Evolutionary conservation across 2,329 filamentous ascomycete species (phyloP).

Genomic region (Allantophomopsis lycopodina): DNA sequence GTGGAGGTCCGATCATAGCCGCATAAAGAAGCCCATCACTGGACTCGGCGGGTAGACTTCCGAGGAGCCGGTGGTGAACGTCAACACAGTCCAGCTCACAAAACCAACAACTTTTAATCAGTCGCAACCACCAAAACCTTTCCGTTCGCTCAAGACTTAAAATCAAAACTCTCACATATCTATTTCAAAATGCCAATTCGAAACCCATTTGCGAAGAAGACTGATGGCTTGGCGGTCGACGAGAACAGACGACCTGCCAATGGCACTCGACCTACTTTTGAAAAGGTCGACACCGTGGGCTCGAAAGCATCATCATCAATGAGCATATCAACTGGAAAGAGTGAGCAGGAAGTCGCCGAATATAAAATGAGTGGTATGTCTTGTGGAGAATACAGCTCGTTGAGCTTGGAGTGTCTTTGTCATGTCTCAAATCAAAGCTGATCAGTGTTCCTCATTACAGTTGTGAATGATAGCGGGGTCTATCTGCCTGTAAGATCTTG

Average conservation of each 20-base stretch:
- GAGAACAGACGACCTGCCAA: constrained; percentile 37
- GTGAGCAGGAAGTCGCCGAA: constrained; percentile 48
- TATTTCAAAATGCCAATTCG: constrained; percentile 47
- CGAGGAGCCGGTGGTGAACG: too few relatives aligned
- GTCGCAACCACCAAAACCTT: too few relatives aligned
- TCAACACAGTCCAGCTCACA: too few relatives aligned
- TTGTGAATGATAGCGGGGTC: constrained; percentile 90
- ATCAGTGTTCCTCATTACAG: constrained; percentile 32
- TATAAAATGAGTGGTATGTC: constrained; percentile 69
- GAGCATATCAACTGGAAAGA: constrained; percentile 45
- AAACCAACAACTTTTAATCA: too few relatives aligned
- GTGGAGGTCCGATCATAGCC: too few relatives aligned
- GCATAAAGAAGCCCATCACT: too few relatives aligned
- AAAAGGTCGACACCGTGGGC: constrained; percentile 47
- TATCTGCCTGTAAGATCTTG: constrained; percentile 65
- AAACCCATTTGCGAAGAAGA: constrained; percentile 55
- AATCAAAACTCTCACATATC: too few relatives aligned
- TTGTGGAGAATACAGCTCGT: constrained; percentile 3
- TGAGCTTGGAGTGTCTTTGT: constrained; percentile 4
- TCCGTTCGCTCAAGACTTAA: too few relatives aligned
- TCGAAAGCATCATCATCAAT: constrained; percentile 48
- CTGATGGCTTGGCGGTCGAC: constrained; percentile 27
- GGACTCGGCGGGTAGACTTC: too few relatives aligned
- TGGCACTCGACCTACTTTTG: constrained; percentile 36
- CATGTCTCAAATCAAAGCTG: constrained; percentile 4